Conservation (phyloP, 2,329 filamentous ascomycete species). For the Chrysoporthe cubensis region DNA sequence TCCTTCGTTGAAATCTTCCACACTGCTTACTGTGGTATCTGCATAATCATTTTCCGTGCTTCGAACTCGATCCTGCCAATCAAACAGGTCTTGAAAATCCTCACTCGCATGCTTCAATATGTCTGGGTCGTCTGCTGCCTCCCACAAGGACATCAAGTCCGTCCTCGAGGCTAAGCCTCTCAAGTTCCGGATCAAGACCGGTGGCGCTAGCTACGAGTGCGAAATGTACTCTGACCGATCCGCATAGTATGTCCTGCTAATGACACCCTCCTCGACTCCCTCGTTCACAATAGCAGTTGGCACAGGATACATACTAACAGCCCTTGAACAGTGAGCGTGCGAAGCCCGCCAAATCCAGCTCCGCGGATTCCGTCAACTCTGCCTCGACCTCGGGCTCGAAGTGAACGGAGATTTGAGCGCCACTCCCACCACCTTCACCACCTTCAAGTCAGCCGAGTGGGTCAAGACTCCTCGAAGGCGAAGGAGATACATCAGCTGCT, state of each 20-base stretch:
- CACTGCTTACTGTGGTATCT: not conserved
- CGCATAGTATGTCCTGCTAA: conserved; percentile 43
- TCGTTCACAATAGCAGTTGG: not conserved
- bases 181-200: conserved; percentile 51
- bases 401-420: conserved; percentile 4
- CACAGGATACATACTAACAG: not conserved
- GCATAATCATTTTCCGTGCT: not conserved
- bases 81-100: not conserved
- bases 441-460: not conserved
- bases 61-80: not conserved
- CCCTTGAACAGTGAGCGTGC: conserved; percentile 27
- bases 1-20: too few species aligned
- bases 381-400: conserved; percentile 29
- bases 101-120: conserved; percentile 15
- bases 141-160: conserved; percentile 29
- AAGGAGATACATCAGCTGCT: not conserved
- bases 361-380: conserved; percentile 28
- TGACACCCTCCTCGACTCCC: not conserved
- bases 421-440: not conserved
- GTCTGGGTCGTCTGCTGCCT: conserved; percentile 22
- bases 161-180: conserved; percentile 46
- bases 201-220: conserved; percentile 42
- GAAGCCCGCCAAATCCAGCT: conserved; percentile 27
- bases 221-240: conserved; percentile 46
- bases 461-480: not conserved